Conservation (phyloP, 2,329 filamentous ascomycete genomes). For the Epicoccum sorghinum region DNA sequence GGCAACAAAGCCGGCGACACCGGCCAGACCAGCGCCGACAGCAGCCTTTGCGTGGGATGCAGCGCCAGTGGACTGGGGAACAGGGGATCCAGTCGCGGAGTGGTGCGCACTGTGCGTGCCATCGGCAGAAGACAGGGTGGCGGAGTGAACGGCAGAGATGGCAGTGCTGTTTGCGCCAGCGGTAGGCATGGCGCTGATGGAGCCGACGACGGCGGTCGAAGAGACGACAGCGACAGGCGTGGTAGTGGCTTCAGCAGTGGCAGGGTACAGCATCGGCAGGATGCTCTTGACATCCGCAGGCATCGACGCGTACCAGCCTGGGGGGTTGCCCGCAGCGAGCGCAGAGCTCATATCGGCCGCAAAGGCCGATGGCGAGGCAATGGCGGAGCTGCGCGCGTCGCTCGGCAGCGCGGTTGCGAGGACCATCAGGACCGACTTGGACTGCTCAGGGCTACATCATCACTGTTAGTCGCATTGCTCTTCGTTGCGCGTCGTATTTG, state of each 20-base stretch:
- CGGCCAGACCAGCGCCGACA: conserved; percentile 49
- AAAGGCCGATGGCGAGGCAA: conserved; percentile 51
- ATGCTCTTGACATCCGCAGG: conserved; percentile 54
- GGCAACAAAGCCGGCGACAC: conserved; percentile 50
- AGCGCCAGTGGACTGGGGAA: conserved; percentile 28
- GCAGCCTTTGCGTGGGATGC: conserved; percentile 47
- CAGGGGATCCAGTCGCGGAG: conserved; percentile 20
- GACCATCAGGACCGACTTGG: conserved; percentile 49
- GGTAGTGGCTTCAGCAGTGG: conserved; percentile 23
- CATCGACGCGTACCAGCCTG: conserved; percentile 54
- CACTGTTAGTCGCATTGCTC: conserved; percentile 18
- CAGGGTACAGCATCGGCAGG: conserved; percentile 47
- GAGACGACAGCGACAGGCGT: conserved; percentile 28
- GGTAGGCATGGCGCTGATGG: conserved; percentile 27
- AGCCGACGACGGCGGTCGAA: conserved; percentile 10
- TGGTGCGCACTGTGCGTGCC: conserved; percentile 5
- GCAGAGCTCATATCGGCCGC: conserved; percentile 51
- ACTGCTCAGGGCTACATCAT: conserved; percentile 28
- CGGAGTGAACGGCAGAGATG: conserved; percentile 28
- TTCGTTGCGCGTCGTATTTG: conserved; percentile 21
- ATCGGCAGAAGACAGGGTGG: conserved; percentile 27
- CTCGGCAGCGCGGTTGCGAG: conserved; percentile 54
- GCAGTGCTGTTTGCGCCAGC: conserved; percentile 25
- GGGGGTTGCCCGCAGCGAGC: conserved; percentile 51
- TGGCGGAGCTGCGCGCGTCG: conserved; percentile 47